These are phyloP conservation scores for Eucalyptus curtisii DNA, from an alignment of 345 rosid genomes.

Conservation along the genomic window DNA sequence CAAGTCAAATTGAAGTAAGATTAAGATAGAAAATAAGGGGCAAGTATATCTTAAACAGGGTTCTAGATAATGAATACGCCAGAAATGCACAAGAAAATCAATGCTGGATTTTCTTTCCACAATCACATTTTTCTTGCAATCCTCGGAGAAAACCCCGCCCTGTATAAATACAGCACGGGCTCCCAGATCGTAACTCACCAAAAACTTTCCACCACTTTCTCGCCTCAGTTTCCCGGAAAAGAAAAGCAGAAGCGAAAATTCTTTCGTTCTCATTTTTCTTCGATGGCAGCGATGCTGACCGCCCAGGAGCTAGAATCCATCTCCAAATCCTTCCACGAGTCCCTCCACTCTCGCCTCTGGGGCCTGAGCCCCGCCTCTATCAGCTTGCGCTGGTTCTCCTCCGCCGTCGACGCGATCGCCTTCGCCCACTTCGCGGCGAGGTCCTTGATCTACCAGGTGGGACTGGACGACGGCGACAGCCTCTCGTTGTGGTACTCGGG, in stretches of 20 bases:
- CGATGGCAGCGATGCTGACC: neutral
- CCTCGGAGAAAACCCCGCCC: neutral
- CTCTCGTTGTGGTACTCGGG: neutral
- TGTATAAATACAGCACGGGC: neutral
- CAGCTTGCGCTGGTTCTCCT: neutral
- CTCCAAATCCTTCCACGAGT: neutral
- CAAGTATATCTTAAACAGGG: neutral
- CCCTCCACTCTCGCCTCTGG: neutral
- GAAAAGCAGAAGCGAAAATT: neutral
- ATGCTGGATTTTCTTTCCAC: neutral
- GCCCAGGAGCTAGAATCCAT: neutral
- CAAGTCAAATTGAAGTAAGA: rapidly evolving
- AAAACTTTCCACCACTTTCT: neutral
- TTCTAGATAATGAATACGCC: neutral
- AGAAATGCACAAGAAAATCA: neutral
- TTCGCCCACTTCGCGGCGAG: neutral
- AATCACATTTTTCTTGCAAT: neutral
- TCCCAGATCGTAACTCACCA: neutral
- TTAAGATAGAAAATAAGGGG: neutral
- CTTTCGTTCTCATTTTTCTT: neutral
- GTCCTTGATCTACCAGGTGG: neutral
- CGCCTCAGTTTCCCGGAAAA: neutral
- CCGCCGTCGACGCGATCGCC: neutral
- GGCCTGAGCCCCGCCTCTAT: neutral
- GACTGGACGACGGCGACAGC: neutral